Conservation (phyloP, 2,329 filamentous ascomycete species). For the Hymenoscyphus occultus region DNA sequence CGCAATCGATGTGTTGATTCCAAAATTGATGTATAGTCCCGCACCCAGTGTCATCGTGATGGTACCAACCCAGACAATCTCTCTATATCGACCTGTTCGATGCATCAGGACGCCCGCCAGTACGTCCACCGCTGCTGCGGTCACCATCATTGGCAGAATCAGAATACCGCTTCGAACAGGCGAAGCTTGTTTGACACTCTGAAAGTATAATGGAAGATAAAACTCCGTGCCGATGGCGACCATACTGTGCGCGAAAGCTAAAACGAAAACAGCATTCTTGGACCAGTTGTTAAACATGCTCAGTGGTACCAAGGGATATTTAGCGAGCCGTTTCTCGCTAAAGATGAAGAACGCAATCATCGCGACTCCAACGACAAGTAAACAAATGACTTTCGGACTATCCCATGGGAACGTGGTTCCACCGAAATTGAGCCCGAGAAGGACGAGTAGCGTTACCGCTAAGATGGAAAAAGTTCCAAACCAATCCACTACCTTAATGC, state of each 20-base stretch:
- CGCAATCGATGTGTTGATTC: conserved; percentile 37
- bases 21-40: conserved; percentile 46
- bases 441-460: conserved; percentile 74
- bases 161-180: conserved; percentile 74
- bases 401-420: conserved; percentile 68
- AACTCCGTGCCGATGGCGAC: conserved; percentile 9
- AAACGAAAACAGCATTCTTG: conserved; percentile 62
- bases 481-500: conserved; percentile 58
- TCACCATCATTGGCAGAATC: conserved; percentile 64
- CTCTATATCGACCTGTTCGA: conserved; percentile 47
- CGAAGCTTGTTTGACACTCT: conserved; percentile 66
- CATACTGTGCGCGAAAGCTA: conserved; percentile 71
- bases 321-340: conserved; percentile 68
- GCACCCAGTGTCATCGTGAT: conserved; percentile 43
- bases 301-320: conserved; percentile 73
- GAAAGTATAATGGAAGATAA: conserved; percentile 65
- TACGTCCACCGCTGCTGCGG: conserved; percentile 42
- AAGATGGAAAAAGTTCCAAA: conserved; percentile 60
- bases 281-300: conserved; percentile 64
- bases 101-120: conserved; percentile 54
- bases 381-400: conserved; percentile 71
- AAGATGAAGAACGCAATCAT: conserved; percentile 58
- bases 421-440: conserved; percentile 80
- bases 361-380: conserved; percentile 70
- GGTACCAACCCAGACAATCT: conserved; percentile 45